These are phyloP conservation scores for Dactylis glomerata DNA, from an alignment of 176 grass and related monocot species.

Conservation along the genomic window DNA sequence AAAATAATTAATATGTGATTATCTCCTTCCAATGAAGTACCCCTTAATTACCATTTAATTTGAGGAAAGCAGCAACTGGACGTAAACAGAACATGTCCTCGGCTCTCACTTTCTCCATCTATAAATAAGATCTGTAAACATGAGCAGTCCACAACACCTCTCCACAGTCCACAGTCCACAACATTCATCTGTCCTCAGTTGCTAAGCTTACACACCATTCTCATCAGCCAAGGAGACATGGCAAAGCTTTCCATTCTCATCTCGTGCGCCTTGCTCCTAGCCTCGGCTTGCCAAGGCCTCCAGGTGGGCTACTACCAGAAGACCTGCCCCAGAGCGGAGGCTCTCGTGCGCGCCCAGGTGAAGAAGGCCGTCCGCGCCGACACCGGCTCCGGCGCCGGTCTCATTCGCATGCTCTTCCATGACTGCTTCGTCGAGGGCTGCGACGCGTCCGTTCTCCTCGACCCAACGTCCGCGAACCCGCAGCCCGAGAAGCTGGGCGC, in stretches of 20 bases:
- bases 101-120: background rate
- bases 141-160: background rate
- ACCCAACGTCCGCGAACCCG: slow-evolving; percentile 16
- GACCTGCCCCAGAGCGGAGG: slow-evolving; percentile 5
- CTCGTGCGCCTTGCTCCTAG: background rate
- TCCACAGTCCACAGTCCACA: too few species aligned
- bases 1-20: too few species aligned
- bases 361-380: slow-evolving; percentile 5
- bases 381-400: slow-evolving; percentile 32
- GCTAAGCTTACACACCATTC: background rate
- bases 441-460: slow-evolving; percentile 49
- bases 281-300: slow-evolving; percentile 4
- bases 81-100: too few species aligned
- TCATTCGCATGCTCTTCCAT: slow-evolving; percentile 67
- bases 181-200: background rate
- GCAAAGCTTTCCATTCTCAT: background rate
- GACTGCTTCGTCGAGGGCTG: slow-evolving; percentile 48
- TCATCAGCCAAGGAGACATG: background rate
- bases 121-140: background rate
- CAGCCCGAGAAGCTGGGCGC: slow-evolving; percentile 31
- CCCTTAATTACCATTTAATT: too few species aligned
- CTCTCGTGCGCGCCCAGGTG: background rate
- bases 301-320: slow-evolving; percentile 12
- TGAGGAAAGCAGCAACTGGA: too few species aligned
- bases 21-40: background rate